Conservation (phyloP, 1,284 basidiomycete species). For the Fomitopsis pinicola region DNA sequence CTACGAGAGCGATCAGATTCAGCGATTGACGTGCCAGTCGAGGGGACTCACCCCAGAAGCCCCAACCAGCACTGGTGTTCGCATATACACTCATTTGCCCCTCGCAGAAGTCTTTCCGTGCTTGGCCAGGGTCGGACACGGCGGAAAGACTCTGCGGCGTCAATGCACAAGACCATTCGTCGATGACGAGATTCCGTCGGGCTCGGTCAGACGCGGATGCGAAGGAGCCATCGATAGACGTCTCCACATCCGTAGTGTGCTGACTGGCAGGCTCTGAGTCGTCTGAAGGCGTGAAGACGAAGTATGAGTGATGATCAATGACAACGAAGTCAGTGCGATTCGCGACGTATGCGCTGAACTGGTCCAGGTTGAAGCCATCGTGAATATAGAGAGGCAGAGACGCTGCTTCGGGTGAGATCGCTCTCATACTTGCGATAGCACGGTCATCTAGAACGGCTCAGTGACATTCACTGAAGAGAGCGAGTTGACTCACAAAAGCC, state of each 20-base stretch:
- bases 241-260: slow-evolving; percentile 46
- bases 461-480: not conserved
- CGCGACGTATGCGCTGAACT: slow-evolving; percentile 52
- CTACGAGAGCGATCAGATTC: slow-evolving; percentile 21
- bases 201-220: slow-evolving; percentile 33
- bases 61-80: slow-evolving; percentile 60
- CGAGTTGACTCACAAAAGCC: slow-evolving; percentile 46
- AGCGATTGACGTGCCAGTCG: not conserved
- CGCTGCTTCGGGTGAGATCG: slow-evolving; percentile 39
- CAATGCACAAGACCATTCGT: slow-evolving; percentile 72
- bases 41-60: slow-evolving; percentile 63
- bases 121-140: slow-evolving; percentile 42
- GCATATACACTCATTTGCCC: slow-evolving; percentile 61
- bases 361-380: slow-evolving; percentile 64
- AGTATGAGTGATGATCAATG: slow-evolving; percentile 76
- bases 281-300: slow-evolving; percentile 56
- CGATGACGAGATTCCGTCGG: slow-evolving; percentile 63
- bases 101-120: slow-evolving; percentile 54
- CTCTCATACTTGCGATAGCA: slow-evolving; percentile 54
- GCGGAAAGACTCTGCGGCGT: slow-evolving; percentile 49
- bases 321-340: slow-evolving; percentile 66
- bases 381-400: slow-evolving; percentile 70
- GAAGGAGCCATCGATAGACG: slow-evolving; percentile 38
- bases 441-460: slow-evolving; percentile 34
- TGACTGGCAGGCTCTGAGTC: slow-evolving; percentile 40